Conservation (phyloP, 2,329 filamentous ascomycete species). For the Phialemoniopsis sp. region DNA sequence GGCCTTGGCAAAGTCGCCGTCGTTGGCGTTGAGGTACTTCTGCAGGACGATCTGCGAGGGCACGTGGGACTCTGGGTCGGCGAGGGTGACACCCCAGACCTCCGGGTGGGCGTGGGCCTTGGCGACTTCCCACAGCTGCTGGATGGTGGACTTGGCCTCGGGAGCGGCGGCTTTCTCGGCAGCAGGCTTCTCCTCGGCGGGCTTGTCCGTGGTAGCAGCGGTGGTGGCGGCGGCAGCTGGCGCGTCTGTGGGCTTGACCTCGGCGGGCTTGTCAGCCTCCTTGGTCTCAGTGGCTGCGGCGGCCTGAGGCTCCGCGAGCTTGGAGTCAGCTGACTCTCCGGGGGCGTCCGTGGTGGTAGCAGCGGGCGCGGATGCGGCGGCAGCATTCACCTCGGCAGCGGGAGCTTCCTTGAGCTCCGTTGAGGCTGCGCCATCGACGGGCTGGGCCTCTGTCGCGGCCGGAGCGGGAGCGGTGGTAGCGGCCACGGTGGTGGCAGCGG, state of each 20-base stretch:
- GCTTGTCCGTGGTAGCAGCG: background rate
- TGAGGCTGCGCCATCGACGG: background rate
- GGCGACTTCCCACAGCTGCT: slow-evolving; percentile 18
- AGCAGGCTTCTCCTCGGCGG: slow-evolving; percentile 1
- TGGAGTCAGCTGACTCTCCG: no score
- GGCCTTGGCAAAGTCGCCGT: slow-evolving; percentile 68
- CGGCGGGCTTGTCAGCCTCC: background rate
- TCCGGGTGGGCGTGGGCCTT: slow-evolving; percentile 53
- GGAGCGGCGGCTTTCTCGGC: background rate
- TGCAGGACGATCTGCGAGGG: slow-evolving; percentile 82
- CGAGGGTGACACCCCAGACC: slow-evolving; percentile 81
- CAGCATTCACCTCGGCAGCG: background rate
- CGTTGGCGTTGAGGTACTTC: slow-evolving; percentile 91
- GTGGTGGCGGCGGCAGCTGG: background rate
- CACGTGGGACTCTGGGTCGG: slow-evolving; percentile 48
- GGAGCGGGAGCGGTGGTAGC: background rate
- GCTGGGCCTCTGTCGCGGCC: background rate
- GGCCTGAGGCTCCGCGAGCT: background rate
- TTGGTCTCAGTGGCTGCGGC: background rate
- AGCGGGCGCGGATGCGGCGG: background rate
- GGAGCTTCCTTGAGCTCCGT: background rate
- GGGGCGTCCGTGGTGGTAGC: background rate
- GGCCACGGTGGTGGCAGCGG: background rate
- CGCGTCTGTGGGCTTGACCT: background rate
- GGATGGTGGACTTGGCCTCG: slow-evolving; percentile 4